phyloP scores from a whole-genome alignment of 2,329 filamentous ascomycete genomes.

The Simplicillium aogashimaense region DNA sequence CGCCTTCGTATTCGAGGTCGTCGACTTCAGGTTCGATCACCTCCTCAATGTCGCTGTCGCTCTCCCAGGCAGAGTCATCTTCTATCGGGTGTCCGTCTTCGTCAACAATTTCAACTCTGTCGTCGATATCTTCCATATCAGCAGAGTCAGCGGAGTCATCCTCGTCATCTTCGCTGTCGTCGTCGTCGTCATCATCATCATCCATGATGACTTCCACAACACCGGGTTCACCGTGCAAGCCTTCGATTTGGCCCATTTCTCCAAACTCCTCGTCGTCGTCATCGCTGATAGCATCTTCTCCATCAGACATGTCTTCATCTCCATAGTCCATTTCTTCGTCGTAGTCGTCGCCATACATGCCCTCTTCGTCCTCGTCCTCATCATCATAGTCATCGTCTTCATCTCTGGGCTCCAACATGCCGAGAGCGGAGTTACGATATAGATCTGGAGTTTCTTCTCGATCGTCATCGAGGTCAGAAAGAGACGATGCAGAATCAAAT shows the following conservation, averaged over 20 bases:
- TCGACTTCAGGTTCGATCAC: conserved; percentile 42
- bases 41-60: conserved; percentile 46
- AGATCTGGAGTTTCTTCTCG: conserved; percentile 94
- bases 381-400: conserved; percentile 75
- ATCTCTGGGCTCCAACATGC: conserved; percentile 80
- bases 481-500: conserved; percentile 75
- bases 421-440: conserved; percentile 90
- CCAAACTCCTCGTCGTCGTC: conserved; percentile 78
- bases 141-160: conserved; percentile 35
- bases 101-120: conserved; percentile 48
- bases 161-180: conserved; percentile 42
- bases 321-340: conserved; percentile 89
- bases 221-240: conserved; percentile 50
- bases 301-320: conserved; percentile 72
- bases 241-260: conserved; percentile 80
- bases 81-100: conserved; percentile 51
- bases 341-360: conserved; percentile 88
- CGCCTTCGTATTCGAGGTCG: conserved; percentile 44
- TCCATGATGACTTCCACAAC: conserved; percentile 73
- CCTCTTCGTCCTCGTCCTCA: conserved; percentile 64
- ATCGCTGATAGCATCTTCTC: conserved; percentile 81
- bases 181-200: conserved; percentile 49
- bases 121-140: conserved; percentile 43
- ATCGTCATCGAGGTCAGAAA: conserved; percentile 78
- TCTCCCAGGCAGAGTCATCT: conserved; percentile 53